Conservation (phyloP, 73 alveolate genomes). For the Stentor coeruleus region DNA sequence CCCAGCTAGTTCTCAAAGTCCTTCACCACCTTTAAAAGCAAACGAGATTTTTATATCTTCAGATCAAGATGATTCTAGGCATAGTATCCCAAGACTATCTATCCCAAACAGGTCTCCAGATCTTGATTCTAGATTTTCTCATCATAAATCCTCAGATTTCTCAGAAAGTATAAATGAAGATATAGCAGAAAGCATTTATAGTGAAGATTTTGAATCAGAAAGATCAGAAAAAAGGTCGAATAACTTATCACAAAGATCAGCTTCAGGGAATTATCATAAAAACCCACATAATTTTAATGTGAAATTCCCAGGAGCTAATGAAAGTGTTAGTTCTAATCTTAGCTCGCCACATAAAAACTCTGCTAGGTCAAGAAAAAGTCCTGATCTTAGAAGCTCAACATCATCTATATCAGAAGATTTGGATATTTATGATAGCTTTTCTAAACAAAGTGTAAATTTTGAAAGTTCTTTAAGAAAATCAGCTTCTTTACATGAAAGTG, state of each 20-base stretch:
- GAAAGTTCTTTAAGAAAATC: not conserved
- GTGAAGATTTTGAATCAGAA: conserved; percentile 7
- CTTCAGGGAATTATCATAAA: not conserved
- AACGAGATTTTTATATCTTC: no score
- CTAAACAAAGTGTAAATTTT: not conserved
- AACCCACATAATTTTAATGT: not conserved
- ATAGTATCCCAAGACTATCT: not conserved
- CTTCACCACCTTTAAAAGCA: no score
- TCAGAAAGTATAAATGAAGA: not conserved
- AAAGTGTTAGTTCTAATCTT: not conserved
- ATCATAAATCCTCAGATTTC: not conserved
- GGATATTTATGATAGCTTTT: not conserved
- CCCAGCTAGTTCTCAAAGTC: no score
- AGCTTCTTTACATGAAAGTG: conserved; percentile 1
- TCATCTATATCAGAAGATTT: conserved; percentile 23
- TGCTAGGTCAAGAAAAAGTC: not conserved
- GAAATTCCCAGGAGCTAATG: not conserved
- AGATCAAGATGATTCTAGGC: not conserved
- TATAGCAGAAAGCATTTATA: not conserved
- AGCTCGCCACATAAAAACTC: not conserved
- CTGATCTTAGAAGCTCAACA: not conserved
- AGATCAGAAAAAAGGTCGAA: not conserved
- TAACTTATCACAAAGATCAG: not conserved
- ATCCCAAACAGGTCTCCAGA: not conserved
- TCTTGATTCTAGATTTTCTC: not conserved